These are phyloP conservation scores for Cyclotella sp. DNA, from an alignment of 108 stramenopile genomes.

Conservation along the genomic window DNA sequence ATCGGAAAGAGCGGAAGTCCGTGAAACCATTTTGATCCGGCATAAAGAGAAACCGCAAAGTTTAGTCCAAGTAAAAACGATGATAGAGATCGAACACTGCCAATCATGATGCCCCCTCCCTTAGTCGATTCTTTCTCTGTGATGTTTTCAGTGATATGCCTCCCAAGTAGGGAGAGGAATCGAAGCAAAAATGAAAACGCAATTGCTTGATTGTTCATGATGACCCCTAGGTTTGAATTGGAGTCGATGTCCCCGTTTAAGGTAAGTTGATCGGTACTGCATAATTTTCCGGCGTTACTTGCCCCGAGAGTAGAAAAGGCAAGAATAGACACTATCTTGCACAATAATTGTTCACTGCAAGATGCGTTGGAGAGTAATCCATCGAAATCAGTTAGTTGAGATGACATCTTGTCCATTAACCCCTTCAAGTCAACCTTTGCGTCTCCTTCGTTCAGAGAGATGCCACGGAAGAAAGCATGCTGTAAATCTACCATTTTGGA, in stretches of 20 bases:
- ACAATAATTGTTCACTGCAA: constrained; percentile 71
- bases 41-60: constrained; percentile 30
- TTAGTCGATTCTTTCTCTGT: constrained; percentile 6
- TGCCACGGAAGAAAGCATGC: constrained; percentile 51
- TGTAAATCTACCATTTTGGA: constrained; percentile 80
- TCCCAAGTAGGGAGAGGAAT: constrained; percentile 35
- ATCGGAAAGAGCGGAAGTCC: constrained; percentile 25
- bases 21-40: constrained; percentile 50
- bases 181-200: constrained; percentile 45
- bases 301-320: constrained; percentile 57
- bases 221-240: constrained; percentile 14
- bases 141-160: constrained; percentile 4
- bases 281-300: constrained; percentile 32
- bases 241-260: constrained; percentile 11
- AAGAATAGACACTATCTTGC: constrained; percentile 71
- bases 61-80: constrained; percentile 36
- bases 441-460: constrained; percentile 24
- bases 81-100: constrained; percentile 32
- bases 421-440: constrained; percentile 17
- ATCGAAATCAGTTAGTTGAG: constrained; percentile 36
- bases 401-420: constrained; percentile 41
- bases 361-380: constrained; percentile 50
- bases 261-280: neutral
- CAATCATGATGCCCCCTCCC: neutral
- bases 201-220: constrained; percentile 42